phyloP scores from a whole-genome alignment of 2,329 filamentous ascomycete species.

The Dothideomycetes sp. region DNA sequence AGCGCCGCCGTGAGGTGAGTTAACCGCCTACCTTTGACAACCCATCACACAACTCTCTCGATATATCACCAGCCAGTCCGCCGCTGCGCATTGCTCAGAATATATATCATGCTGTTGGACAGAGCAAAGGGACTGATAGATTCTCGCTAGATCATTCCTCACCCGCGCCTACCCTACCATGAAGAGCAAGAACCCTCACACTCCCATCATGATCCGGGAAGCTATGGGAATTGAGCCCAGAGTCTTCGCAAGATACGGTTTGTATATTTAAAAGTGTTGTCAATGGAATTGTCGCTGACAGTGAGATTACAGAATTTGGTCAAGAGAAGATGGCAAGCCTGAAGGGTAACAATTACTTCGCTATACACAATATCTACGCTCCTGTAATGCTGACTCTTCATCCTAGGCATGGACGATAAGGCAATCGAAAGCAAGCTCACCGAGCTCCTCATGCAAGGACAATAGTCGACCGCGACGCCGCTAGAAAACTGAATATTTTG shows the following conservation, averaged over 20 bases:
- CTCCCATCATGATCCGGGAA: conserved; percentile 89
- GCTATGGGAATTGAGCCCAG: conserved; percentile 72
- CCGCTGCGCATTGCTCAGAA: neutral
- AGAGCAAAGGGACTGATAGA: conserved; percentile 6
- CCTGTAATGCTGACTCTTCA: conserved; percentile 9
- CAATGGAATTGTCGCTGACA: neutral
- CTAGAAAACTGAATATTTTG: neutral
- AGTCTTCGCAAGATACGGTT: conserved; percentile 89
- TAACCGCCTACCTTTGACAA: neutral
- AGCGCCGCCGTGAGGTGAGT: conserved; percentile 76
- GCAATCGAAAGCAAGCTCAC: conserved; percentile 60
- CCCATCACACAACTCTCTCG: neutral
- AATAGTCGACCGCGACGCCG: conserved; percentile 8
- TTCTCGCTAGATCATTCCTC: conserved; percentile 62
- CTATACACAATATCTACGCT: neutral
- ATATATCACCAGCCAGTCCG: neutral
- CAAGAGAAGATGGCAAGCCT: conserved; percentile 56
- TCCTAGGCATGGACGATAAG: conserved; percentile 53
- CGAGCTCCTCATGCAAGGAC: conserved; percentile 43
- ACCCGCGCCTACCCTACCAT: conserved; percentile 89
- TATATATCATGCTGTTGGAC: neutral
- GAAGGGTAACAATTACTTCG: conserved; percentile 35
- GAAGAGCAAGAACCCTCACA: conserved; percentile 97
- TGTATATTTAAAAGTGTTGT: conserved; percentile 21
- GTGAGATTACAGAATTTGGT: conserved; percentile 43